Evolutionary conservation across 2,329 filamentous ascomycete genomes (phyloP).

Genomic region (Cytospora paraplurivora): DNA sequence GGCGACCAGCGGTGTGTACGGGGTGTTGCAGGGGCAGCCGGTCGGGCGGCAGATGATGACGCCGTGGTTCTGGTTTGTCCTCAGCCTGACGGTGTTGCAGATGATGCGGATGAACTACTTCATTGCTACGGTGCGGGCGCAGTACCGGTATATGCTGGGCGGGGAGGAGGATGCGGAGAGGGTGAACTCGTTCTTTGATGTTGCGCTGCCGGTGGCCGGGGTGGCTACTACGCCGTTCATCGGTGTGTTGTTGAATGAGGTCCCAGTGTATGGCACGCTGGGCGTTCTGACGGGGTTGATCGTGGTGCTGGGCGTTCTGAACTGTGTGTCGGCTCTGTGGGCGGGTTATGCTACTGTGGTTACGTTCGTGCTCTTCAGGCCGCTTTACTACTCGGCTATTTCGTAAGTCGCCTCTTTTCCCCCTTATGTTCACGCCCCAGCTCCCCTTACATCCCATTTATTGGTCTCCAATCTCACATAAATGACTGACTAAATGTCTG

Average conservation of each 20-base stretch:
- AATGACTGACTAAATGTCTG: not conserved
- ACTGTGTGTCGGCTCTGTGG: conserved; percentile 53
- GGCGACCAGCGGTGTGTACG: conserved; percentile 67
- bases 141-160: conserved; percentile 70
- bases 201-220: conserved; percentile 66
- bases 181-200: conserved; percentile 47
- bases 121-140: conserved; percentile 68
- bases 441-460: too few species aligned
- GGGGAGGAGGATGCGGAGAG: conserved; percentile 39
- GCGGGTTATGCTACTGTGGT: conserved; percentile 68
- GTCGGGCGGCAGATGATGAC: conserved; percentile 66
- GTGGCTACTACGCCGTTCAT: conserved; percentile 72
- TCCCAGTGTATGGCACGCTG: conserved; percentile 63
- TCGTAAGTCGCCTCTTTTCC: conserved; percentile 46
- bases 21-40: conserved; percentile 67
- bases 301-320: conserved; percentile 64
- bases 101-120: conserved; percentile 71
- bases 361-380: conserved; percentile 71
- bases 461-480: too few species aligned
- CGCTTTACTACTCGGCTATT: conserved; percentile 76
- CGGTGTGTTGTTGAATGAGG: conserved; percentile 66
- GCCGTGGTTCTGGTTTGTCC: conserved; percentile 72
- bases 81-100: conserved; percentile 62
- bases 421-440: not conserved
- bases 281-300: conserved; percentile 60